Percentiles rank a stretch among this genome's conserved stretches.
Evolutionary conservation across 169 alveolate species (phyloP).

Genomic region (Perkinsus olseni): DNA sequence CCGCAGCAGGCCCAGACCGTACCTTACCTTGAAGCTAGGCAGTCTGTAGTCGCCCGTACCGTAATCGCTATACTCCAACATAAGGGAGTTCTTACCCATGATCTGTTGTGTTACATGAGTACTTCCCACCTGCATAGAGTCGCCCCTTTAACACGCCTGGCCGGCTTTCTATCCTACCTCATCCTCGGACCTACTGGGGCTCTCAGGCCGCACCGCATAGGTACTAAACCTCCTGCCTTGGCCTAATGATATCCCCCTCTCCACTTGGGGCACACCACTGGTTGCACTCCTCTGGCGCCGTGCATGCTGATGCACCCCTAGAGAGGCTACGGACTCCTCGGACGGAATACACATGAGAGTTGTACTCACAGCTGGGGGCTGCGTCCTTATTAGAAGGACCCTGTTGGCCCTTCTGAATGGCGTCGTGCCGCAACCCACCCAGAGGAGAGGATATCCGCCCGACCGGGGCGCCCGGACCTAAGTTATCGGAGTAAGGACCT

Average conservation of each 20-base stretch:
- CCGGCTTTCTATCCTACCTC: neutral
- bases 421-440: neutral
- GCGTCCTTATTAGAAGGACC: neutral
- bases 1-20: neutral
- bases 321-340: neutral
- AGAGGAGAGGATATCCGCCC: neutral
- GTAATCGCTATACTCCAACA: neutral
- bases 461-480: too few species aligned
- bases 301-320: neutral
- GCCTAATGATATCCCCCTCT: neutral
- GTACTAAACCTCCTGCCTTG: neutral
- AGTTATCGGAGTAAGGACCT: too few species aligned
- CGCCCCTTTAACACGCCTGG: neutral
- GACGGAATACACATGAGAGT: neutral
- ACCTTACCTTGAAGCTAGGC: neutral
- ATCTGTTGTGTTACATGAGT: neutral
- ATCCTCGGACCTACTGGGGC: neutral
- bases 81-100: neutral
- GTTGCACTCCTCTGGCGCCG: neutral
- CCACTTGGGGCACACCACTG: neutral
- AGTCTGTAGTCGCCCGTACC: neutral
- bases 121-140: neutral
- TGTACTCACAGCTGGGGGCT: neutral
- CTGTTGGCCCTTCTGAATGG: neutral
- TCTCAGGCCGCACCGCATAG: neutral